Conservation (phyloP, 2,329 filamentous ascomycete genomes). For the Acephala macrosclerotiorum region DNA sequence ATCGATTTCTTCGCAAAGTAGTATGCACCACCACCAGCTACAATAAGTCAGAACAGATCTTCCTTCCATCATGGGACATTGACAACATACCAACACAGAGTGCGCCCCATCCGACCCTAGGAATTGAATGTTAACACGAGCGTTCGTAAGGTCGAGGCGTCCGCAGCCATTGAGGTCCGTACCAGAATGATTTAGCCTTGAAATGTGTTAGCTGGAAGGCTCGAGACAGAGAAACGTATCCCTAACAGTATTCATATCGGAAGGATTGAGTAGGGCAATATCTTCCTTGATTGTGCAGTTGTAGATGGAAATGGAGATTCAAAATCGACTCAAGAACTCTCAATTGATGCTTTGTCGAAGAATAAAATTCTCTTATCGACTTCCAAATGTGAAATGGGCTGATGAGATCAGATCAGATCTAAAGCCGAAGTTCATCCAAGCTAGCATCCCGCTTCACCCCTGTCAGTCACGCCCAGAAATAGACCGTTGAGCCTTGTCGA, state of each 20-base stretch:
- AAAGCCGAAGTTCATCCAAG: background rate
- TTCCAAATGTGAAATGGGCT: constrained; percentile 18
- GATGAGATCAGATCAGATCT: constrained; percentile 21
- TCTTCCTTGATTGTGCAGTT: background rate
- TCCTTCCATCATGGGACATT: background rate
- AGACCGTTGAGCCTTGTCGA: background rate
- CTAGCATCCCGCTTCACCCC: constrained; percentile 10
- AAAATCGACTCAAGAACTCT: background rate
- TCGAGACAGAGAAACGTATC: constrained; percentile 11
- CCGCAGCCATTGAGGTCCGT: constrained; percentile 41
- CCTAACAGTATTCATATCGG: constrained; percentile 62
- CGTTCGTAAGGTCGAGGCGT: constrained; percentile 8
- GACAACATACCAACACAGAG: constrained; percentile 76
- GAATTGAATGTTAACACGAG: constrained; percentile 34
- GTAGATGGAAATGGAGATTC: background rate
- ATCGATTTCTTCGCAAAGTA: constrained; percentile 95
- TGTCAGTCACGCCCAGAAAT: constrained; percentile 18
- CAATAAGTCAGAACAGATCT: constrained; percentile 26
- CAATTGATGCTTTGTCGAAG: background rate
- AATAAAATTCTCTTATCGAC: constrained; percentile 4
- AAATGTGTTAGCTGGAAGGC: constrained; percentile 27
- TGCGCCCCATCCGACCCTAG: constrained; percentile 89
- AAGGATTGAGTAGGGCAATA: background rate
- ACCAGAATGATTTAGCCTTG: constrained; percentile 75
- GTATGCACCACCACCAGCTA: constrained; percentile 90